Percentiles rank a stretch among this genome's conserved stretches.
Conservation (phyloP, 305 asterid species). For the Plantago lanceolata region DNA sequence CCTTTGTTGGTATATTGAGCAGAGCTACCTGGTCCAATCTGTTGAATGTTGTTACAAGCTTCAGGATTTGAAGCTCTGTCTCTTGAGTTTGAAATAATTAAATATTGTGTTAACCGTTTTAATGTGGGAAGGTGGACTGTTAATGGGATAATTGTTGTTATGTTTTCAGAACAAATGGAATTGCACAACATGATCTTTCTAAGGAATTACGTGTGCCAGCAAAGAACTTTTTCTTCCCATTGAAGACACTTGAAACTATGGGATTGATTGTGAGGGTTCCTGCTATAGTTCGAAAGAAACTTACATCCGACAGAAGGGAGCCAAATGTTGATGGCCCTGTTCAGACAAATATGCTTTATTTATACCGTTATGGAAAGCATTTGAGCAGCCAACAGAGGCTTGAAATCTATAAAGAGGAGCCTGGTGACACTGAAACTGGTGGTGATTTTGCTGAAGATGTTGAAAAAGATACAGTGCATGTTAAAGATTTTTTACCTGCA, state of each 20-base stretch:
- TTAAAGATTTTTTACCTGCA: conserved; percentile 76
- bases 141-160: conserved; percentile 13
- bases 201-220: conserved; percentile 64
- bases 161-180: conserved; percentile 64
- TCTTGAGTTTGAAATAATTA: conserved; percentile 5
- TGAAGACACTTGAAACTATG: conserved; percentile 71
- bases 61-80: conserved; percentile 11
- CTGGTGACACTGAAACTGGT: conserved; percentile 45
- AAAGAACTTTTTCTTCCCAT: conserved; percentile 62
- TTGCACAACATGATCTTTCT: conserved; percentile 79
- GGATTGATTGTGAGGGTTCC: conserved; percentile 81
- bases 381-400: conserved; percentile 84
- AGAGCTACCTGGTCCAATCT: neutral
- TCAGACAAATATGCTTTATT: conserved; percentile 74
- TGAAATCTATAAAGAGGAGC: conserved; percentile 71
- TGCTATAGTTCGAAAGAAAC: conserved; percentile 64
- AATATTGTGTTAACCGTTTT: neutral
- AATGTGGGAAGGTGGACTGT: conserved; percentile 12
- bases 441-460: conserved; percentile 42
- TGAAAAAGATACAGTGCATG: conserved; percentile 50
- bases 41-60: neutral
- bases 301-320: conserved; percentile 37
- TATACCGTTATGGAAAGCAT: conserved; percentile 72
- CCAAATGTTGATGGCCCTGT: conserved; percentile 41
- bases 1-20: conserved; percentile 15